Evolutionary conservation across 139 green algal genomes (phyloP).

Genomic region (Closterium sp.): DNA sequence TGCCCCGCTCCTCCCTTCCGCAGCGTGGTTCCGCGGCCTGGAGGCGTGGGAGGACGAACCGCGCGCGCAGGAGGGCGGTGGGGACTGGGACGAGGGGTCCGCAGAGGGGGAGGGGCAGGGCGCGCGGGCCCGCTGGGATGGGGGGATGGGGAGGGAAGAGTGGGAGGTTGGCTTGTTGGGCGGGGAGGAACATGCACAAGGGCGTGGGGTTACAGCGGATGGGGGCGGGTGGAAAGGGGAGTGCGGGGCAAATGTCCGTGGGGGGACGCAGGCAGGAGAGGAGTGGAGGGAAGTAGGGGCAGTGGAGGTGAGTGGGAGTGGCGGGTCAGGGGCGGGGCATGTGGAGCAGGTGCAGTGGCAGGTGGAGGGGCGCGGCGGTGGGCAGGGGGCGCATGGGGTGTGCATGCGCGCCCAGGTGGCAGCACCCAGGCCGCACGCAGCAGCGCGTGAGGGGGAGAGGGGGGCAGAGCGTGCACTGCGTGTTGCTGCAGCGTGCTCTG

Average conservation of each 20-base stretch:
- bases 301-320: no score
- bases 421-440: background rate
- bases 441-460: background rate
- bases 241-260: no score
- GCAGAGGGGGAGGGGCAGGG: background rate
- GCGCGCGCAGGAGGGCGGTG: no score
- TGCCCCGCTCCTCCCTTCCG: background rate
- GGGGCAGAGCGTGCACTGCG: background rate
- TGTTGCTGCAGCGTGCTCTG: background rate
- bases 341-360: background rate
- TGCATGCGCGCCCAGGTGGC: background rate
- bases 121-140: background rate
- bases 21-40: background rate
- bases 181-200: background rate
- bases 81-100: background rate
- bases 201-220: no score
- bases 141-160: background rate
- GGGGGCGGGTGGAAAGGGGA: no score
- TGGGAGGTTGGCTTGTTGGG: background rate
- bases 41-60: background rate
- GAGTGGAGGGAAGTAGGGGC: background rate
- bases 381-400: background rate
- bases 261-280: no score
- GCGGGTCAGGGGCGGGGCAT: background rate
- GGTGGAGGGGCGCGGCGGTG: background rate